Evolutionary conservation across 176 grass and related monocot genomes (phyloP).

Genomic region (Raddia guianensis): DNA sequence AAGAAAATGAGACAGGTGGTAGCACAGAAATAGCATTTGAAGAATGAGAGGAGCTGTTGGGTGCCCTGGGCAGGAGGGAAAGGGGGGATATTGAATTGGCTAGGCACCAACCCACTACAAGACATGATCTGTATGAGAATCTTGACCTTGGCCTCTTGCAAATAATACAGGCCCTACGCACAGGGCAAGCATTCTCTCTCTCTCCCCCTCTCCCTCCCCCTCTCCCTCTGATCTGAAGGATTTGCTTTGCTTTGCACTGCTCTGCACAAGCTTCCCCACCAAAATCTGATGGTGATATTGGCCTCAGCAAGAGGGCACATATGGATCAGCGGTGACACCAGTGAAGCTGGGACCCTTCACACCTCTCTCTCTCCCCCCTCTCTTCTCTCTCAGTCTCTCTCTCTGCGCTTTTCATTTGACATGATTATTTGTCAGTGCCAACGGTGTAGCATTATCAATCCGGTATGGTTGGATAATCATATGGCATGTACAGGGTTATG

Average conservation of each 20-base stretch:
- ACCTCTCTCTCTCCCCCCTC: too few relatives aligned
- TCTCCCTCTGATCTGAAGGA: conserved; percentile 36
- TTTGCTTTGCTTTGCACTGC: not conserved
- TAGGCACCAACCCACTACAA: conserved; percentile 48
- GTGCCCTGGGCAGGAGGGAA: conserved; percentile 49
- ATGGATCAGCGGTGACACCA: conserved; percentile 16
- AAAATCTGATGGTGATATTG: conserved; percentile 34
- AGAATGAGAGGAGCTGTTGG: not conserved
- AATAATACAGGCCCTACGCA: conserved; percentile 49
- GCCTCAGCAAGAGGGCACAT: conserved; percentile 10
- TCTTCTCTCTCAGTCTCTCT: not conserved
- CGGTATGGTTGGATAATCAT: not conserved
- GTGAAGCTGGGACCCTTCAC: not conserved
- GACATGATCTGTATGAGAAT: conserved; percentile 89
- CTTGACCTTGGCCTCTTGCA: conserved; percentile 75
- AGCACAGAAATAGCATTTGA: conserved; percentile 10
- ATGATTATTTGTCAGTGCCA: conserved; percentile 16
- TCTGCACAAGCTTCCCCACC: conserved; percentile 21
- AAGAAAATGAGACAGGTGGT: not conserved
- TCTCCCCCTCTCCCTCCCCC: too few relatives aligned
- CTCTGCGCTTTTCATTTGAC: not conserved
- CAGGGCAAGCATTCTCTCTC: not conserved
- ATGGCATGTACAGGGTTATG: not conserved
- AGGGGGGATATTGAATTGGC: conserved; percentile 13
- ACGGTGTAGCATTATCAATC: not conserved